Evolutionary conservation across 306 rosid genomes (phyloP).

Genomic region (Gastrolobium bilobum): DNA sequence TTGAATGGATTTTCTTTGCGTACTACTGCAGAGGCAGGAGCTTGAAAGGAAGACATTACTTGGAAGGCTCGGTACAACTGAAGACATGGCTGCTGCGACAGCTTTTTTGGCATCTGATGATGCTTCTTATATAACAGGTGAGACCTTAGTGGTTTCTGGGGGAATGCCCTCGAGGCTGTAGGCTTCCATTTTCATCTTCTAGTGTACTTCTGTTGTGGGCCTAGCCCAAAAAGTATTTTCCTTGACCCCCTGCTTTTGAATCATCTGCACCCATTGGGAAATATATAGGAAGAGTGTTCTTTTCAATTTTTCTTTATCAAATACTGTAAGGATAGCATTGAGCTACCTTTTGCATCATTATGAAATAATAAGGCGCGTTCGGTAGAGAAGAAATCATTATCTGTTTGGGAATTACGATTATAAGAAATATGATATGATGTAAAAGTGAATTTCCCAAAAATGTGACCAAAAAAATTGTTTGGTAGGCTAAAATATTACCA

Average conservation of each 20-base stretch:
- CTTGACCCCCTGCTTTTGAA: not conserved
- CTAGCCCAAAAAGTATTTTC: not conserved
- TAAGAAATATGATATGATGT: too few relatives aligned
- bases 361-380: not conserved
- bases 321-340: not conserved
- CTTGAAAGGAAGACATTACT: slow-evolving; percentile 74
- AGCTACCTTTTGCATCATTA: not conserved
- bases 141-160: slow-evolving; percentile 93
- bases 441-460: too few relatives aligned
- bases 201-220: not conserved
- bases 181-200: slow-evolving; percentile 40
- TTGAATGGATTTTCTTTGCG: slow-evolving; percentile 33
- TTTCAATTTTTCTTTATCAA: not conserved
- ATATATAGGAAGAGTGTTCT: not conserved
- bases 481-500: too few relatives aligned
- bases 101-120: slow-evolving; percentile 95
- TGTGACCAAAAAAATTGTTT: too few relatives aligned
- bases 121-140: slow-evolving; percentile 94
- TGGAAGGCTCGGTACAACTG: slow-evolving; percentile 87
- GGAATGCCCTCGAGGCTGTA: slow-evolving; percentile 91
- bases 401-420: too few relatives aligned
- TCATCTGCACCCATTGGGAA: not conserved
- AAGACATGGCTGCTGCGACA: slow-evolving; percentile 89
- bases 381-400: too few relatives aligned
- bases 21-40: slow-evolving; percentile 62